Conservation (phyloP, 176 grass and related monocot genomes). For the Musa schizocarpa region DNA sequence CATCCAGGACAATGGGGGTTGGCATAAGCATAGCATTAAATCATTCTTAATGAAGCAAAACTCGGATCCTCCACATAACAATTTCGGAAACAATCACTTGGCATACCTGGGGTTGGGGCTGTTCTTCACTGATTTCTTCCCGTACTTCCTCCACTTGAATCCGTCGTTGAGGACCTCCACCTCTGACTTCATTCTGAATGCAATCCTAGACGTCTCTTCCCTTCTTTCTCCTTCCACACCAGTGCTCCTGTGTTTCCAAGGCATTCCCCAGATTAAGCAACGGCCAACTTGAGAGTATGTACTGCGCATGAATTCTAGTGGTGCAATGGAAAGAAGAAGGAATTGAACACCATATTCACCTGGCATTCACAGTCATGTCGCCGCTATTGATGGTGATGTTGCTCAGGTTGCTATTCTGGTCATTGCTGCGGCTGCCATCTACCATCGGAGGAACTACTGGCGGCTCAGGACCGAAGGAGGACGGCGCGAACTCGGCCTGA, state of each 20-base stretch:
- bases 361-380: too few species aligned
- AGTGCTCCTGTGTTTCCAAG: neutral
- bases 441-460: neutral
- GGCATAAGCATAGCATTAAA: too few species aligned
- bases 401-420: too few species aligned
- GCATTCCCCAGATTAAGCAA: neutral
- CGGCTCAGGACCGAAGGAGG: neutral
- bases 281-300: neutral
- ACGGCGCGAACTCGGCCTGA: neutral
- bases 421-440: neutral
- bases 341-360: too few species aligned
- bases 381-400: too few species aligned
- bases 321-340: too few species aligned
- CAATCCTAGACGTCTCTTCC: slow-evolving; percentile 57
- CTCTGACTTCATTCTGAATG: slow-evolving; percentile 79
- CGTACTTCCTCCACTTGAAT: slow-evolving; percentile 95
- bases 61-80: too few species aligned
- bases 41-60: too few species aligned
- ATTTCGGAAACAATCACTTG: too few species aligned
- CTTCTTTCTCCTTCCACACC: slow-evolving; percentile 9
- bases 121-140: slow-evolving; percentile 99
- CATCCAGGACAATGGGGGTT: too few species aligned
- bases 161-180: slow-evolving; percentile 72
- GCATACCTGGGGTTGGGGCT: slow-evolving; percentile 84
- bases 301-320: too few species aligned